Evolutionary conservation across 1,284 basidiomycete genomes (phyloP), one percentile per base, ranked within the genome.

Genomic region (Naganishia sp.): DNA sequence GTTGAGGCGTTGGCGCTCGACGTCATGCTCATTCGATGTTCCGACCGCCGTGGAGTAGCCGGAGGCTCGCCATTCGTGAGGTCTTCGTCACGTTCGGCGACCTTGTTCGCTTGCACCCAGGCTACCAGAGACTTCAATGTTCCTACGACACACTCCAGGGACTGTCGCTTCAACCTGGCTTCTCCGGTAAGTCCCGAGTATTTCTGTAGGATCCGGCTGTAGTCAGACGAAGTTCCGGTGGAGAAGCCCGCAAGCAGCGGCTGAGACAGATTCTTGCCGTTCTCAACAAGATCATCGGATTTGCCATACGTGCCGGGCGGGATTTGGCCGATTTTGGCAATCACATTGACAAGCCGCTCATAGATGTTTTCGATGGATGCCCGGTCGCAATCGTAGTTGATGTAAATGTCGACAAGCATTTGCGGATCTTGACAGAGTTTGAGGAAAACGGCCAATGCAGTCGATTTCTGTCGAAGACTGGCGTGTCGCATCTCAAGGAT

Each of bases 401-500:
- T 87, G 80, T 97, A 98, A 66, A 97, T 88, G 77, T 98, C 94
- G 28, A 98, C 94, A 18, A 98, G 83, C 7, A 94, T 93, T 77
- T 97, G 94, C 1, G 94, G 93, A 74, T 97, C 94, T 77, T 94
- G 90, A 74, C 90, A 94, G 17, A 98, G 82, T 54, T 90, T 86
- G 32, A 89, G 88, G 62, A 94, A 80, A 85, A 94, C 92, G 49
- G 86, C 87, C 57, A 97, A 84, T 65, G 97, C 89, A 57, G 92
- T 87, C 6, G 89, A 90, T 80, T 98, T 97, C 76, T 97, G 96
- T 75, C 92, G 92, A 62, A 96, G 82, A 0, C 94, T 96, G 11
- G 95, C 92, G 23, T 90, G 97, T 73, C 90, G 88, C 94, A 99
- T 98, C 81, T 99, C 96, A 58, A 99, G 83, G 61, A 99, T 97